Evolutionary conservation across 768 basidiomycete species (phyloP).

Genomic region (Dendrothele bispora): DNA sequence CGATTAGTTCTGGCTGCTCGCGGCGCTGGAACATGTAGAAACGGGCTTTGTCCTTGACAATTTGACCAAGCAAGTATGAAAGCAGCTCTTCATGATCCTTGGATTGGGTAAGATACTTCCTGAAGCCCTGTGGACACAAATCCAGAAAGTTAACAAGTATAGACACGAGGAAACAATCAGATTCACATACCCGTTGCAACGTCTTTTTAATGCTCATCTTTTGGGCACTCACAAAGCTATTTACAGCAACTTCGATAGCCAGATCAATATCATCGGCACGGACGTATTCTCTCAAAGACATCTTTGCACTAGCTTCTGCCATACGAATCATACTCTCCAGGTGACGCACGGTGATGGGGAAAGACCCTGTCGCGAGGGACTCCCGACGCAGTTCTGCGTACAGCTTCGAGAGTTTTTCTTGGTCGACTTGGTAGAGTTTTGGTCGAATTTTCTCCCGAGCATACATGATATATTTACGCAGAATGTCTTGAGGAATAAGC

Average conservation of each 20-base stretch:
- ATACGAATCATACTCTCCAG: slow-evolving; percentile 99
- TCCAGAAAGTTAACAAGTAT: neutral
- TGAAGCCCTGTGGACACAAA: slow-evolving; percentile 67
- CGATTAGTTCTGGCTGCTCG: slow-evolving; percentile 75
- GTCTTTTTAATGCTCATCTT: slow-evolving; percentile 99
- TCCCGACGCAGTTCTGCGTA: slow-evolving; percentile 96
- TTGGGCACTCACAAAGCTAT: slow-evolving; percentile 94
- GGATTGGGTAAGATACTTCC: slow-evolving; percentile 95
- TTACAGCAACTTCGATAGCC: slow-evolving; percentile 93
- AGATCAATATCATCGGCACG: slow-evolving; percentile 95
- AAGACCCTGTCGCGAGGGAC: slow-evolving; percentile 96
- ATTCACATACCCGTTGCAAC: slow-evolving; percentile 84
- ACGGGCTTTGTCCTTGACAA: slow-evolving; percentile 91
- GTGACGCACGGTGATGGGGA: slow-evolving; percentile 97
- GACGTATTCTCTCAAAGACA: slow-evolving; percentile 96
- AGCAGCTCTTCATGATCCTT: slow-evolving; percentile 95
- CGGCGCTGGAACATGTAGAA: slow-evolving; percentile 76
- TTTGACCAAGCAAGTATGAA: slow-evolving; percentile 89
- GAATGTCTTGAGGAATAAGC: slow-evolving; percentile 95
- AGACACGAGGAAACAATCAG: neutral
- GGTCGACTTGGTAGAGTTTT: slow-evolving; percentile 92
- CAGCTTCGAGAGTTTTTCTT: slow-evolving; percentile 90
- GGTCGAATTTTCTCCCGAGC: slow-evolving; percentile 91
- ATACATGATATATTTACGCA: slow-evolving; percentile 99
- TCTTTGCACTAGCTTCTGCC: slow-evolving; percentile 98